Base-by-base conservation (phyloP, 495 filamentous ascomycete species). In the Ramalina intermedia region DNA sequence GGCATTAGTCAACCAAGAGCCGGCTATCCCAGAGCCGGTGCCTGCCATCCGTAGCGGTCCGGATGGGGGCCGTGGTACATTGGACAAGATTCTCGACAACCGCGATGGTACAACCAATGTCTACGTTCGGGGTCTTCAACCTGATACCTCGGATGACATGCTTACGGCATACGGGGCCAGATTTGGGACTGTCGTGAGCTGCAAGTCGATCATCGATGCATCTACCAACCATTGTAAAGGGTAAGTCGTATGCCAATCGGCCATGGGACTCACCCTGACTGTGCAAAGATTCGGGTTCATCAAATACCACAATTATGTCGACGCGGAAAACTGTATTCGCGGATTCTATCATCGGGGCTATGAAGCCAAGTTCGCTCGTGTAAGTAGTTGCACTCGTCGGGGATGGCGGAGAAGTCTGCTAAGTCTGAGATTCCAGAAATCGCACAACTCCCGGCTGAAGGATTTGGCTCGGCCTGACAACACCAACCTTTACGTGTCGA, bases 401-500 rank as follows among this genome's bases (percentile, higher is more conserved):
- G 16, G 37, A 47, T 24, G 29, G 6, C 14, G 45, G 47, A 48
- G 43, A 14, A 44, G 52, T 45, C 17, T n/a, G 55, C 24, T 36
- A 39, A 37, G 50, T 39, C 50, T 63, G 18, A 67, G 47, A 33
- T 48, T 17, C 27, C 52, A 95, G 84, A 87, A 96, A 66, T 94
- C 87, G 11, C 94, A 95, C 68, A 96, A 96, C 60, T 82, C 86
- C 50, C 83, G 91, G 53, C 82, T 99, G 42, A 94, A 96, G 68
- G 87, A 86, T 42, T 78, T 95, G 52, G 81, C 85, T 45, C 87
- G 96, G 59, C 80, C 80, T 35, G 54, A 62, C 29, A 96, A 91
- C 41, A 95, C 90, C 48, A 99, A 99, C 57, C 77, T 99, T 42
- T 99, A 99, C 59, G 81, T 95, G 43, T 96, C 91, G 13, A 96